Evolutionary conservation across 2,329 filamentous ascomycete species (phyloP).

Genomic region (Bipolaris cookei): DNA sequence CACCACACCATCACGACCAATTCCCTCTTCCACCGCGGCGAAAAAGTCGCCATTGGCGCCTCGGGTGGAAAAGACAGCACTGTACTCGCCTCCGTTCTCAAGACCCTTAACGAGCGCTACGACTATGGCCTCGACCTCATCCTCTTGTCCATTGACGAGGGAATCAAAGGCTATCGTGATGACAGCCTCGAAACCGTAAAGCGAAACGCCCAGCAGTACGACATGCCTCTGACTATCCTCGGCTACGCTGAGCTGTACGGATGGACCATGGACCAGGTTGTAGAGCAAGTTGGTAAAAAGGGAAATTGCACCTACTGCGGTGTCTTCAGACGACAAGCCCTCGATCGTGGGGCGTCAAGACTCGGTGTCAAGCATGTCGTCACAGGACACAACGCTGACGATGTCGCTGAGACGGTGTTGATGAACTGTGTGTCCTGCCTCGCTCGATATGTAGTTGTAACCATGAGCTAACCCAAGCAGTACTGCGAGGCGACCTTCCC

Average conservation of each 20-base stretch:
- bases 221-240: constrained; percentile 88
- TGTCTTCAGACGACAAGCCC: constrained; percentile 90
- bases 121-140: constrained; percentile 85
- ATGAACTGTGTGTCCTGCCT: constrained; percentile 71
- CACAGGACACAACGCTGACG: constrained; percentile 96
- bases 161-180: constrained; percentile 95
- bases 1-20: constrained; percentile 89
- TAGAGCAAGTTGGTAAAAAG: constrained; percentile 94
- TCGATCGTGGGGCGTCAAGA: constrained; percentile 89
- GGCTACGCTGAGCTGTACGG: constrained; percentile 94
- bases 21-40: constrained; percentile 80
- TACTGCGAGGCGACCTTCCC: constrained; percentile 87
- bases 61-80: constrained; percentile 98
- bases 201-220: constrained; percentile 87
- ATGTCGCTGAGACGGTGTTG: constrained; percentile 94
- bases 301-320: constrained; percentile 99
- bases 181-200: constrained; percentile 97
- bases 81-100: constrained; percentile 90
- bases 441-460: neutral
- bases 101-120: constrained; percentile 90
- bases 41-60: constrained; percentile 90
- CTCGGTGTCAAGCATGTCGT: constrained; percentile 91
- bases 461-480: constrained; percentile 29
- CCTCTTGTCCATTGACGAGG: constrained; percentile 92
- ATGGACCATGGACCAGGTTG: constrained; percentile 99